Conservation (phyloP, 2,329 filamentous ascomycete genomes). For the Aspergillus tamarii region DNA sequence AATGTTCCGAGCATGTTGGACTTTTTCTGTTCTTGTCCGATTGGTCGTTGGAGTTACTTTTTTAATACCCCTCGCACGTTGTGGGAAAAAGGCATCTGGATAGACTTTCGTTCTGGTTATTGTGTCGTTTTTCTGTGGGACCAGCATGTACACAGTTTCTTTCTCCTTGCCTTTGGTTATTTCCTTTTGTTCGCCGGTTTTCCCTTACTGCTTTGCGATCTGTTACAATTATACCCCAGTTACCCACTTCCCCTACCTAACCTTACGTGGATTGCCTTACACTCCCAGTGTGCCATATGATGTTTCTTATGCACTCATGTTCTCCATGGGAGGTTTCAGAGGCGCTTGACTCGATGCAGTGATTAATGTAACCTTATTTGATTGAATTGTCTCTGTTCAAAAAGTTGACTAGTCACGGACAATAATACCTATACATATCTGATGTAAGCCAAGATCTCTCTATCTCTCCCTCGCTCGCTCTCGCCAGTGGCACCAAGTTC, state of each 20-base stretch:
- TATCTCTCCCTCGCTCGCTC: not conserved
- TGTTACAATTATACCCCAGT: conserved; percentile 16
- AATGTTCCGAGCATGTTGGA: conserved; percentile 16
- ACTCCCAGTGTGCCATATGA: conserved; percentile 10
- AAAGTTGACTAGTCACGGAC: not conserved
- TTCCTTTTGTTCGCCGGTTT: not conserved
- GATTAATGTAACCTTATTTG: conserved; percentile 1
- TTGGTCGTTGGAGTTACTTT: conserved; percentile 21
- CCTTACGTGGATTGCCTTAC: conserved; percentile 1
- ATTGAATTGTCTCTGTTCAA: not conserved
- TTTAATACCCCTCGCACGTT: conserved; percentile 29
- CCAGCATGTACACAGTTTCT: conserved; percentile 8
- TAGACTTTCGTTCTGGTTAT: conserved; percentile 25
- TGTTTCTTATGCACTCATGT: conserved; percentile 9
- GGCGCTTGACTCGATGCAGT: not conserved
- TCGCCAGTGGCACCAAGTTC: not conserved
- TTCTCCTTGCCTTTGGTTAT: not conserved
- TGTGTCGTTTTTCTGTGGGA: conserved; percentile 18
- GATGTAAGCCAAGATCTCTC: not conserved
- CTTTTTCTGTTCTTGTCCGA: conserved; percentile 23
- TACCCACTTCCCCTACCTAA: conserved; percentile 1
- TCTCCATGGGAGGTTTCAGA: not conserved
- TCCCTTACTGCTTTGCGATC: not conserved
- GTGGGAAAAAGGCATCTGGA: conserved; percentile 26
- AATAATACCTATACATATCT: not conserved